Percentiles rank a stretch among this genome's conserved stretches.
phyloP scores from a whole-genome alignment of 139 green algal species.

The Chlorella sp. region DNA sequence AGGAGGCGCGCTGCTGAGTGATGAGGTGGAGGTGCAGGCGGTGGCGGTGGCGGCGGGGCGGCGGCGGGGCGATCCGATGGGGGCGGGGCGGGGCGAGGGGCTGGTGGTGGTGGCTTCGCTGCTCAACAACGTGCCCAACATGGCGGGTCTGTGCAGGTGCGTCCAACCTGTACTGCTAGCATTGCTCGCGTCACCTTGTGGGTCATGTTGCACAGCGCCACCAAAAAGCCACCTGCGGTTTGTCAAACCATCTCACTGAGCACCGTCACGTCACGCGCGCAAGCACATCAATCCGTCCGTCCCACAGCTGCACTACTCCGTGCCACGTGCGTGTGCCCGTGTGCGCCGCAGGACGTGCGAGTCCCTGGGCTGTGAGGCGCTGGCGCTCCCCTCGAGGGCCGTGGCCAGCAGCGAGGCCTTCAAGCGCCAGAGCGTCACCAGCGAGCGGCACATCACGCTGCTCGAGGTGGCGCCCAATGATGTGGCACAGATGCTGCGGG shows the following conservation, averaged over 20 bases:
- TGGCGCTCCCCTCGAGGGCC: conserved; percentile 26
- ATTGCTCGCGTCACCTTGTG: too few relatives aligned
- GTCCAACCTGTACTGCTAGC: too few relatives aligned
- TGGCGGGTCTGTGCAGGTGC: conserved; percentile 66
- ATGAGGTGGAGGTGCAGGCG: neutral
- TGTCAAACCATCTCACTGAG: too few relatives aligned
- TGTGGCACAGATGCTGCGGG: conserved; percentile 22
- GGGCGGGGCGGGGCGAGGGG: conserved; percentile 29
- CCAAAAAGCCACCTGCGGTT: too few relatives aligned
- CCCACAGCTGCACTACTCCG: neutral
- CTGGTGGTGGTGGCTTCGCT: conserved; percentile 80
- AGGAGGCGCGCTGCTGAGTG: neutral
- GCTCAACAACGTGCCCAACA: conserved; percentile 76
- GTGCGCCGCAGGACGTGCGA: conserved; percentile 30
- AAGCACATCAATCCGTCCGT: too few relatives aligned
- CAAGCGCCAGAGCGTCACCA: conserved; percentile 35
- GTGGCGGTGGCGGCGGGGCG: neutral
- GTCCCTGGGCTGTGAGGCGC: conserved; percentile 29
- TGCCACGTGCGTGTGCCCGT: neutral
- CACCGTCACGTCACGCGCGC: too few relatives aligned
- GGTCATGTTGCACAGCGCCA: too few relatives aligned
- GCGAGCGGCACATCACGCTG: conserved; percentile 35
- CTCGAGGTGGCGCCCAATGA: conserved; percentile 24
- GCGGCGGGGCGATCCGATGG: conserved; percentile 12
- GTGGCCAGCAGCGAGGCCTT: conserved; percentile 31